These are phyloP conservation scores for Oryza glaberrima DNA, from an alignment of 176 grass and related monocot species.

Conservation along the genomic window DNA sequence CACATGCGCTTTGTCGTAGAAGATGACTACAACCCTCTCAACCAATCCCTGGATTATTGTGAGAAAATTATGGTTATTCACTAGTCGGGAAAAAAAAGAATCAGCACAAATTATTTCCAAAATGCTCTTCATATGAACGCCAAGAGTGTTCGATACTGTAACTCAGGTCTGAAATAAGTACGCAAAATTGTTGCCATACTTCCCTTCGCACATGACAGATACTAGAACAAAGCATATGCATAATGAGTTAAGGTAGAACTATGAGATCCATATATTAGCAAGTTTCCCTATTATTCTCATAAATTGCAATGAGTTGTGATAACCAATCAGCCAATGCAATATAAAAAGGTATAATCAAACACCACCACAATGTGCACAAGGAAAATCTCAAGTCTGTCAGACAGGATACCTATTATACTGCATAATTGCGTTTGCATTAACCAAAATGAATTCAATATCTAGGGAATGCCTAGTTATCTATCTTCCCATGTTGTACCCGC, in stretches of 20 bases:
- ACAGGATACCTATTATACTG: background rate
- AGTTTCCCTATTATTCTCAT: background rate
- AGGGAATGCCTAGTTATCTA: background rate
- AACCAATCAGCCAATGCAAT: background rate
- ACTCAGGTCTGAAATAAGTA: background rate
- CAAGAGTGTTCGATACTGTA: background rate
- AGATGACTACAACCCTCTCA: slow-evolving; percentile 78
- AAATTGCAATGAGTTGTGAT: background rate
- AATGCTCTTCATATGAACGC: background rate
- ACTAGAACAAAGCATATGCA: background rate
- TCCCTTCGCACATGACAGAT: background rate
- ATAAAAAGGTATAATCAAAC: background rate
- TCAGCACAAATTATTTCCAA: background rate
- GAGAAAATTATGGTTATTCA: slow-evolving; percentile 11
- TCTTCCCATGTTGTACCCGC: background rate
- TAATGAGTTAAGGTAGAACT: background rate
- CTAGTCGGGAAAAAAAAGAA: too few relatives aligned
- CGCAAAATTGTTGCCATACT: background rate
- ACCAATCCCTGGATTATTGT: slow-evolving; percentile 61
- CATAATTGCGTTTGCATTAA: background rate
- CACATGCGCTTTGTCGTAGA: slow-evolving; percentile 72
- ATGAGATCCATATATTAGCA: background rate
- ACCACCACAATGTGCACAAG: too few relatives aligned
- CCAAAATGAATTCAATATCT: background rate
- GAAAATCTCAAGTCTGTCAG: background rate